Evolutionary conservation across 306 rosid species (phyloP).

Genomic region (Gastrolobium bilobum): DNA sequence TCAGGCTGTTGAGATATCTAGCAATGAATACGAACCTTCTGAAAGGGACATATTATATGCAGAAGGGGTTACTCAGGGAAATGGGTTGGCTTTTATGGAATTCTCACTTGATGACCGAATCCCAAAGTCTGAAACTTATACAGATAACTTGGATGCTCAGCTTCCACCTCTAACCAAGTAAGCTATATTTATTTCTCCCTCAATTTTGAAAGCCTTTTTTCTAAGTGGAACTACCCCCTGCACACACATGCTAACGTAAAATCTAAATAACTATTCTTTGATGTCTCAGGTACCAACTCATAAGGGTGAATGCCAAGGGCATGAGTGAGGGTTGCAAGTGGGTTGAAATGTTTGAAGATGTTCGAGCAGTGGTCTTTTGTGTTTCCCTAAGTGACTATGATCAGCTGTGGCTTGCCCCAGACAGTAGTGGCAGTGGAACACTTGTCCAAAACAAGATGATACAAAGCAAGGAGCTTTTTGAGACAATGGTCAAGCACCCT

Average conservation of each 20-base stretch:
- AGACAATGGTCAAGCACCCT: conserved; percentile 89
- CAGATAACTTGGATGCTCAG: conserved; percentile 85
- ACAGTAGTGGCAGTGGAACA: conserved; percentile 75
- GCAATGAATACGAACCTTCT: conserved; percentile 97
- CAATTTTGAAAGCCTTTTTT: conserved; percentile 21
- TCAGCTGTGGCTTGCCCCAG: conserved; percentile 73
- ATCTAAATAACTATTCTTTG: conserved; percentile 32
- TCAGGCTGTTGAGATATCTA: conserved; percentile 96
- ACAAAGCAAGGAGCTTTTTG: conserved; percentile 94
- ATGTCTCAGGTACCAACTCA: conserved; percentile 88
- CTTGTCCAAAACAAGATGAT: conserved; percentile 92
- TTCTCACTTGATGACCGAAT: conserved; percentile 91
- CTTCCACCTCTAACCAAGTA: conserved; percentile 83
- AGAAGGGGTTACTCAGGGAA: conserved; percentile 98
- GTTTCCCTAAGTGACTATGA: conserved; percentile 86
- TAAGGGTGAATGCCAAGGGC: conserved; percentile 96
- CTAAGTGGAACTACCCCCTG: not conserved
- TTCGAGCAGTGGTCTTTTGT: conserved; percentile 84
- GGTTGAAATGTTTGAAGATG: conserved; percentile 99
- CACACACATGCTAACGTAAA: not conserved
- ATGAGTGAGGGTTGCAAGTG: conserved; percentile 94
- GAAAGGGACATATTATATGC: conserved; percentile 94
- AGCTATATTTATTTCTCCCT: conserved; percentile 37
- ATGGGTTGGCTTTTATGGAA: conserved; percentile 96
- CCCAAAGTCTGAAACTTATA: conserved; percentile 82